Conservation (phyloP, 768 basidiomycete genomes). For the Agrocybe pediades region DNA sequence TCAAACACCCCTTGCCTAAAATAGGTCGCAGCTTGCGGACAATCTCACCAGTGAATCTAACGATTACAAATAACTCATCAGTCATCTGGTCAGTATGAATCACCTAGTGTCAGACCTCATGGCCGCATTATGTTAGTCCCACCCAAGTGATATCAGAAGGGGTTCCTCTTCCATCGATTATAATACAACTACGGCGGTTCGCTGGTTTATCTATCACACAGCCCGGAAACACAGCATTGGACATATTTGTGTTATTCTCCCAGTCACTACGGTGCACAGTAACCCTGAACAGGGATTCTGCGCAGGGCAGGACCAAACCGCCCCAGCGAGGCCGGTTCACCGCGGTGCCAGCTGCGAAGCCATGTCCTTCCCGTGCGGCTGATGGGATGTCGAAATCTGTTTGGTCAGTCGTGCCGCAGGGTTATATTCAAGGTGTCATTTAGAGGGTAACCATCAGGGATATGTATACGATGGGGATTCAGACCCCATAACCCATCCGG, state of each 20-base stretch:
- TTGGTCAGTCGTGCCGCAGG: too few relatives aligned
- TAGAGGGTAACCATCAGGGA: slow-evolving; percentile 9
- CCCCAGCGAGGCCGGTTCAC: too few relatives aligned
- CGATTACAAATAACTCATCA: slow-evolving; percentile 7
- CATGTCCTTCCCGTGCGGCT: too few relatives aligned
- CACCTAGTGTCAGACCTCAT: slow-evolving; percentile 5
- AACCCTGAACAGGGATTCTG: too few relatives aligned
- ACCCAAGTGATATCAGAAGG: slow-evolving; percentile 9
- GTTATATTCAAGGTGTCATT: not conserved
- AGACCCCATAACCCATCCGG: slow-evolving; percentile 1
- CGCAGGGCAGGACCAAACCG: too few relatives aligned
- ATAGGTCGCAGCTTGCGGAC: not conserved
- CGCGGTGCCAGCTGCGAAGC: too few relatives aligned
- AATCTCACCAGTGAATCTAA: not conserved
- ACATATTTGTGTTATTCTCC: not conserved
- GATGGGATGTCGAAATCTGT: too few relatives aligned
- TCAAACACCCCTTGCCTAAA: not conserved
- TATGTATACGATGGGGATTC: not conserved
- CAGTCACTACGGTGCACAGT: not conserved
- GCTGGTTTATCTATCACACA: not conserved
- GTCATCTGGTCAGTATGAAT: slow-evolving; percentile 5
- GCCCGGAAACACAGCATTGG: not conserved
- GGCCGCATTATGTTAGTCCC: slow-evolving; percentile 13
- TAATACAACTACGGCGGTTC: slow-evolving; percentile 3
- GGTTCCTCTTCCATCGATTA: slow-evolving; percentile 3